Evolutionary conservation across 495 filamentous ascomycete species (phyloP).

Genomic region (Podospora comata): DNA sequence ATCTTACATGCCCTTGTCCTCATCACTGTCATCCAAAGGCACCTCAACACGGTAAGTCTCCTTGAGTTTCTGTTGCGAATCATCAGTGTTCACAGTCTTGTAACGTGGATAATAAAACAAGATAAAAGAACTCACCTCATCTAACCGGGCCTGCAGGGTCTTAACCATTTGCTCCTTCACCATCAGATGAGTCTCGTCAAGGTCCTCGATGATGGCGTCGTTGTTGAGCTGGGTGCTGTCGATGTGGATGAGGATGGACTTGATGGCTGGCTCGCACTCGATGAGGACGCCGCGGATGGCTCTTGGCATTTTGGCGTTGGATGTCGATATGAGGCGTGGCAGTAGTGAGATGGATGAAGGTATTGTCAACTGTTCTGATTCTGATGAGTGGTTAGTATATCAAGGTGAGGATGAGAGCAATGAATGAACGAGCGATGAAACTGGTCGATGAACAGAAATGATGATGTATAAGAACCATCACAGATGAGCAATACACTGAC

Average conservation of each 20-base stretch:
- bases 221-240: conserved; percentile 46
- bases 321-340: background rate
- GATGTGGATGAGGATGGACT: conserved; percentile 60
- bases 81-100: background rate
- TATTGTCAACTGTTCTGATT: background rate
- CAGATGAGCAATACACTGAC: too few relatives aligned
- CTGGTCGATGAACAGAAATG: too few relatives aligned
- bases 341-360: background rate
- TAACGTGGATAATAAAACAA: too few relatives aligned
- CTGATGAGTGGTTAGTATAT: background rate
- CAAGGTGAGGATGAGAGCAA: background rate
- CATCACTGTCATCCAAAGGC: conserved; percentile 43
- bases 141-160: conserved; percentile 58
- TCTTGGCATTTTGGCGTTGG: conserved; percentile 16
- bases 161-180: conserved; percentile 68
- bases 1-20: conserved; percentile 13
- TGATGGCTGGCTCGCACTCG: conserved; percentile 65
- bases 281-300: conserved; percentile 61
- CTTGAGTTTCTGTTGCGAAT: conserved; percentile 36
- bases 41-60: conserved; percentile 40
- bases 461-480: background rate
- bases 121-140: conserved; percentile 41
- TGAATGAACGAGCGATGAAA: background rate
- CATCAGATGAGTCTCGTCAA: conserved; percentile 69
- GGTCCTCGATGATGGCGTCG: conserved; percentile 62